phyloP scores from a whole-genome alignment of 192 early-diverging fungal species.

The Podochytrium sp. region DNA sequence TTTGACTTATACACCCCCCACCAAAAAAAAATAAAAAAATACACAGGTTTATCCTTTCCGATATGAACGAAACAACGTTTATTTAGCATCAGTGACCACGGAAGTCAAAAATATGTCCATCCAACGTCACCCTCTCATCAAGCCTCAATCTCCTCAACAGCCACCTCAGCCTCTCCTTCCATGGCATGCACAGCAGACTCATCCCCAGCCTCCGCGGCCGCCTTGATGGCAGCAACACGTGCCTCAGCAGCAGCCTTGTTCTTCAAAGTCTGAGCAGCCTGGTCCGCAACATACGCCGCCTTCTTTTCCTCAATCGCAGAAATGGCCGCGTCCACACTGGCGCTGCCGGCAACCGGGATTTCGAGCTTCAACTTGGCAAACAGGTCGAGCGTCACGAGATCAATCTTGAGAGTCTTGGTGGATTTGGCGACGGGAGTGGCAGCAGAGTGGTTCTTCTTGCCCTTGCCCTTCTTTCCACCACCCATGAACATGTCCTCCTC shows the following conservation, averaged over 20 bases:
- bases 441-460: slow-evolving; percentile 50
- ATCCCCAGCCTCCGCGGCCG: slow-evolving; percentile 43
- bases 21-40: no score
- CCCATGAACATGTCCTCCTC: slow-evolving; percentile 82
- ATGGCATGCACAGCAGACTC: slow-evolving; percentile 24
- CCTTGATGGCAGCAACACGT: slow-evolving; percentile 77
- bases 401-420: slow-evolving; percentile 66
- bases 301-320: slow-evolving; percentile 72
- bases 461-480: slow-evolving; percentile 62
- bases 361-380: slow-evolving; percentile 80
- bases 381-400: slow-evolving; percentile 70
- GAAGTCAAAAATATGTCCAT: not conserved
- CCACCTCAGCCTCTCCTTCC: slow-evolving; percentile 17
- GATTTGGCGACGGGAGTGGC: slow-evolving; percentile 35
- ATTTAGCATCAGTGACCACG: no score
- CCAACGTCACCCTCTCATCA: not conserved
- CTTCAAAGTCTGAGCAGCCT: slow-evolving; percentile 75
- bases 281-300: slow-evolving; percentile 74
- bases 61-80: no score
- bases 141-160: slow-evolving; percentile 13
- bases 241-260: slow-evolving; percentile 90
- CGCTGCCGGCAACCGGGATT: slow-evolving; percentile 68
- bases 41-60: no score
- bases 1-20: no score
- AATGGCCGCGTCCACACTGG: slow-evolving; percentile 73